Conservation (phyloP, 1,284 basidiomycete species). For the Melanopsichium pennsylvanicum region DNA sequence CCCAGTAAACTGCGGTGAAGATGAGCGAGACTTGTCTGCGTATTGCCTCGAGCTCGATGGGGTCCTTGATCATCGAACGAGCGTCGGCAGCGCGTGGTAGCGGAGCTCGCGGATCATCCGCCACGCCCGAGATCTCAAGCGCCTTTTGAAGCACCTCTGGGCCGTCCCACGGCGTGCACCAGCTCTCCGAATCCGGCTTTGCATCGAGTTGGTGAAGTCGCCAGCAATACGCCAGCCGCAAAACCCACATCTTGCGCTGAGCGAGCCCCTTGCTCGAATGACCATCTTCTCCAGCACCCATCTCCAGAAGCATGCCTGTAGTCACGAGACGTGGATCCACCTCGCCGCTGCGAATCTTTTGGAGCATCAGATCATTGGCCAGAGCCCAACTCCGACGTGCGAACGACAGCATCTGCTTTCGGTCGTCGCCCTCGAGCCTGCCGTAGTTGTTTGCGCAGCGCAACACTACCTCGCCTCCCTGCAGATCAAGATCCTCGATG, state of each 20-base stretch:
- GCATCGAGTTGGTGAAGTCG: conserved; percentile 47
- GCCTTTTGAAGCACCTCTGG: conserved; percentile 37
- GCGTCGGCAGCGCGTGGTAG: conserved; percentile 39
- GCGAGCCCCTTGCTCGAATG: conserved; percentile 36
- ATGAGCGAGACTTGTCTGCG: conserved; percentile 31
- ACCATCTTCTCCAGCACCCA: conserved; percentile 53
- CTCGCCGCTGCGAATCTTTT: conserved; percentile 46
- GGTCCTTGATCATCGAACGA: conserved; percentile 36
- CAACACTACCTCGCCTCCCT: conserved; percentile 38
- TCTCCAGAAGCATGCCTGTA: conserved; percentile 48
- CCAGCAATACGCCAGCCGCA: conserved; percentile 46
- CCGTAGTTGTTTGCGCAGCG: conserved; percentile 46
- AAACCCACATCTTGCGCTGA: conserved; percentile 50
- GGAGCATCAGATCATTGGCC: conserved; percentile 48
- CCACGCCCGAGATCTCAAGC: conserved; percentile 34
- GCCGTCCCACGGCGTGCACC: conserved; percentile 36
- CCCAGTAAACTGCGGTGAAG: conserved; percentile 41
- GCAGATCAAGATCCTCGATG: conserved; percentile 50
- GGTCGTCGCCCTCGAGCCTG: conserved; percentile 44
- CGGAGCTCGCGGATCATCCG: conserved; percentile 35
- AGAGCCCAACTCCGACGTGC: conserved; percentile 53
- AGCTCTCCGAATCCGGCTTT: conserved; percentile 36
- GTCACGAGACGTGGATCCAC: conserved; percentile 48
- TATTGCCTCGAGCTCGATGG: conserved; percentile 42
- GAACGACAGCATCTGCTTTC: conserved; percentile 47